Evolutionary conservation across 768 basidiomycete genomes (phyloP), one percentile per base, ranked within the genome.

Genomic region (Favolaschia claudopus): DNA sequence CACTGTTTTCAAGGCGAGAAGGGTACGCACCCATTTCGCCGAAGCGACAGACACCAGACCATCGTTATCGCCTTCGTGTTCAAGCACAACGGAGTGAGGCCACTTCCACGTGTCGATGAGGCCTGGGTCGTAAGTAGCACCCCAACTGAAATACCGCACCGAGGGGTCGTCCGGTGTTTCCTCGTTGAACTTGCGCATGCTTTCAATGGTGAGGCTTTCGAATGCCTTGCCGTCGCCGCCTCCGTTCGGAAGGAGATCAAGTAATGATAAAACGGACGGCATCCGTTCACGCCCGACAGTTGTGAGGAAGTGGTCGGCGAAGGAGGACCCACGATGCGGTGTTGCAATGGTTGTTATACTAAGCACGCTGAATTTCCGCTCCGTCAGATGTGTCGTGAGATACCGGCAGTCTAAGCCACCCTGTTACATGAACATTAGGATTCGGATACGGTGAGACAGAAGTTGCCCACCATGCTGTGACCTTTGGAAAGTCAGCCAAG

Each of bases 141-240:
- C 97, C 93, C 95, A 99, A 68, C 92, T 95, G 66, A 92, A 96
- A 74, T 99, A 99, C 62, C 85, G 82, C 51, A 99, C 89, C 22
- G 84, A 85, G 1, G 84, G 79, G 0, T 89, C 83, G 65, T 99
- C 89, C 0, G 92, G 91, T 0, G 93, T 93, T 32, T 89, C 82
- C 54, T 90, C 85, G 69, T 99, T 99, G 77, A 99, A 99, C 47
- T 82, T 74, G 32, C 82, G 83, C 96, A 99, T 99, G 60, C 86
- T 88, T 27, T 89, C 87, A 8, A 89, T 74, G 0, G 95, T 96
- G 40, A 99, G 85, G 55, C 83, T 90, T 68, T 94, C 88, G 62
- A 99, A 99, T 5, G 97, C 97, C 62, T 87, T 89, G 8, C 97
- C 97, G 63, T 98, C 96, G 10, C 97, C 97, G 1, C 93, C 93